Base-by-base conservation (phyloP, 441 rosid genomes). In the Populus hybrid region DNA sequence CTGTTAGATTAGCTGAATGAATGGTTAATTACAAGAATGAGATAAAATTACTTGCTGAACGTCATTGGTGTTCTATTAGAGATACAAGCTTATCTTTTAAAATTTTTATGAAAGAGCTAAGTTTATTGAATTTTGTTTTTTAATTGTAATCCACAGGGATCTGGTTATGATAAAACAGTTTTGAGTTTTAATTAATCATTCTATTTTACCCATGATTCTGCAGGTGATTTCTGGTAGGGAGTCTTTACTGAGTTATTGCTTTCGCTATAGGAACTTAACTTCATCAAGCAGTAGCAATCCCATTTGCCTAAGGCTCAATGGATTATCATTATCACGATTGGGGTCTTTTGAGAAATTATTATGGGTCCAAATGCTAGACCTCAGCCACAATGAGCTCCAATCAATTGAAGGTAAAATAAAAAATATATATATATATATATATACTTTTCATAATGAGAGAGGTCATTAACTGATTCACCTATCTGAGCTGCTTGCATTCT, bases 291-390 rank as follows among this genome's bases (percentile, higher is more conserved):
- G 38, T 45, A 53, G 75, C 71, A 83, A 74, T 56, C 81, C 84
- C 71, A 73, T 90, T 31, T 91, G 90, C 78, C 80, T 95, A 20
- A 86, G 92, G 76, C 84, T 93, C 76, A 89, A 88, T 86, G 89
- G 91, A 33, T 80, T 93, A 79, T 90, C 92, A 36, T 74, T 93
- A 69, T 90, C 99, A 68, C 87, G 83, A 66, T 59, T 90, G 76
- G 92, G 94, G 66, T 86, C 88, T 71, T 80, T 90, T 75, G 91
- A 88, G 77, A 91, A 85, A 69, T 85, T 95, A 42, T 78, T 95
- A 79, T 92, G 97, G 97, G 97, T 95, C 76, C 97, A 90, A 84
- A 89, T 91, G 88, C 87, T 94, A 80, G 97, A 95, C 84, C 92
- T 95, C 74, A 88, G 98, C 86, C 87, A 88, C 82, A 94, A 94